Evolutionary conservation across 2,329 filamentous ascomycete species (phyloP).

Genomic region (Nannizziopsis barbatae): DNA sequence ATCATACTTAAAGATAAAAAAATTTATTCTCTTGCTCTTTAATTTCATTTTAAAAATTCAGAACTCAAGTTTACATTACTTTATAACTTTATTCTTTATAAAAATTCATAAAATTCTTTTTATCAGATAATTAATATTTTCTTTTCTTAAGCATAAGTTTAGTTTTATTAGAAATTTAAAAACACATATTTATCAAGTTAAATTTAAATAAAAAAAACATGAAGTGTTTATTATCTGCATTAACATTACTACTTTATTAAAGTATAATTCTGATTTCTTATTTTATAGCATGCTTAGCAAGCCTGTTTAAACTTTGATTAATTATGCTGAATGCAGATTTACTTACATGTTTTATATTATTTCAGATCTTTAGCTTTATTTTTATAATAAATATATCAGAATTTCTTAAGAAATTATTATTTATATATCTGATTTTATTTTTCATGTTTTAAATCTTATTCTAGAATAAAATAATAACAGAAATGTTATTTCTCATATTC

Average conservation of each 20-base stretch:
- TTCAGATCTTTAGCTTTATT: neutral
- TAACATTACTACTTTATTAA: conserved; percentile 46
- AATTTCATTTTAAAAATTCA: conserved; percentile 35
- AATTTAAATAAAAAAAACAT: conserved; percentile 41
- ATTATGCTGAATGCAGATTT: neutral
- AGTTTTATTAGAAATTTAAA: conserved; percentile 39
- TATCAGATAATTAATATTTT: conserved; percentile 24
- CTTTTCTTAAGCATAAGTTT: conserved; percentile 30
- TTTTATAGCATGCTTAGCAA: conserved; percentile 23
- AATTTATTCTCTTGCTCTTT: conserved; percentile 47
- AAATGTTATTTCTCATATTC: conserved; percentile 44
- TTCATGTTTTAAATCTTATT: conserved; percentile 34
- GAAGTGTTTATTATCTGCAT: conserved; percentile 45
- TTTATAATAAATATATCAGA: conserved; percentile 16
- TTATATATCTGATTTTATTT: conserved; percentile 24
- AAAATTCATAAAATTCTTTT: conserved; percentile 44
- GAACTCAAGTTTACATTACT: conserved; percentile 11
- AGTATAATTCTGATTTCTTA: conserved; percentile 40
- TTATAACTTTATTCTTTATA: conserved; percentile 41
- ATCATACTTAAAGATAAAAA: conserved; percentile 45
- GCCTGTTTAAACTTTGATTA: conserved; percentile 10
- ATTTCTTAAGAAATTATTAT: conserved; percentile 1
- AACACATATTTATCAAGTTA: conserved; percentile 38
- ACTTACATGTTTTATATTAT: neutral
- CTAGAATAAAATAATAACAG: conserved; percentile 40